Evolutionary conservation across 2,329 filamentous ascomycete genomes (phyloP).

Genomic region (Sarocladium kiliense): DNA sequence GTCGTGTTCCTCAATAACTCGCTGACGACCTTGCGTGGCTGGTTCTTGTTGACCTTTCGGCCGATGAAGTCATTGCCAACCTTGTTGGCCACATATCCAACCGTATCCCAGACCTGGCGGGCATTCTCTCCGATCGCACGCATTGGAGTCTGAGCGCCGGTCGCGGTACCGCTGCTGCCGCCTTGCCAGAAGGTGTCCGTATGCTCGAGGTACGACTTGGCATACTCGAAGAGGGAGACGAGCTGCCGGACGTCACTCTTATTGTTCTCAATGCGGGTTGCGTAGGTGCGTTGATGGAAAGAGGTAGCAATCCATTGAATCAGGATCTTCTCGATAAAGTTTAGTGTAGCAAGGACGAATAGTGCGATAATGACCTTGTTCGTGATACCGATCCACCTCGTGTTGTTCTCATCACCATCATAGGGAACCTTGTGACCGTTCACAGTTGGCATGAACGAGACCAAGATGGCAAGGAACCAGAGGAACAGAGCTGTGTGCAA

Average conservation of each 20-base stretch:
- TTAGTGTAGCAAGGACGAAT: slow-evolving; percentile 75
- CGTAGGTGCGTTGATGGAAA: slow-evolving; percentile 87
- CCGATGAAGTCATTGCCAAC: slow-evolving; percentile 92
- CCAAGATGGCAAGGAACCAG: slow-evolving; percentile 82
- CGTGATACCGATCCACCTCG: slow-evolving; percentile 68
- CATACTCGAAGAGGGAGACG: slow-evolving; percentile 59
- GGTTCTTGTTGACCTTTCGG: slow-evolving; percentile 59
- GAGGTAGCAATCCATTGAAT: slow-evolving; percentile 93
- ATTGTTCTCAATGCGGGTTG: slow-evolving; percentile 85
- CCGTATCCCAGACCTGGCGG: slow-evolving; percentile 68
- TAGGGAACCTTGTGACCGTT: slow-evolving; percentile 44
- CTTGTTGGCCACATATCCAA: slow-evolving; percentile 78
- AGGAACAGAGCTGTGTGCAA: slow-evolving; percentile 82
- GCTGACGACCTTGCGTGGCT: slow-evolving; percentile 79
- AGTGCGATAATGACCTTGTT: slow-evolving; percentile 83
- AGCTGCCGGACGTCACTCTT: slow-evolving; percentile 74
- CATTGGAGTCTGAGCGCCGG: slow-evolving; percentile 70
- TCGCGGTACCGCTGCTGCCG: slow-evolving; percentile 32
- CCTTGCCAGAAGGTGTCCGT: slow-evolving; percentile 45
- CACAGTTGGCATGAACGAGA: slow-evolving; percentile 83
- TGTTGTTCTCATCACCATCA: slow-evolving; percentile 39
- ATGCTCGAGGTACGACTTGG: slow-evolving; percentile 64
- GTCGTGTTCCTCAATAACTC: slow-evolving; percentile 67
- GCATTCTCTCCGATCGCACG: slow-evolving; percentile 69
- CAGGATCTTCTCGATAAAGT: slow-evolving; percentile 86